phyloP scores from a whole-genome alignment of 129 eudicot species.

The Flaveria sonorensis region DNA sequence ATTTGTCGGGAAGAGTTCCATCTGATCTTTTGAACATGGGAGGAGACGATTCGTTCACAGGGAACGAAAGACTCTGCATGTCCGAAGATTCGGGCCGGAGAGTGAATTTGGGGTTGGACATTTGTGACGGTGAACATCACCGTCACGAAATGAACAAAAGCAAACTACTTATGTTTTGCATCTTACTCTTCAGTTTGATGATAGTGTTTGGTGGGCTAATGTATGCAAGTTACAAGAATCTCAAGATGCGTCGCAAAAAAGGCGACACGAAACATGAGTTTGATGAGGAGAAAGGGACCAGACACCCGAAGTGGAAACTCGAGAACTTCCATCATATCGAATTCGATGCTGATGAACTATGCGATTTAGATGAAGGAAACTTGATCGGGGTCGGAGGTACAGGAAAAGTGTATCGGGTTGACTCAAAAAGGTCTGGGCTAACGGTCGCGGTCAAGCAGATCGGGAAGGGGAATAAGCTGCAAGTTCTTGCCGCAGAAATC shows the following conservation, averaged over 20 bases:
- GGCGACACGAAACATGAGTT: conserved; percentile 23
- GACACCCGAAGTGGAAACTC: conserved; percentile 59
- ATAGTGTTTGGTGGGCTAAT: conserved; percentile 49
- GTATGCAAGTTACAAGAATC: conserved; percentile 54
- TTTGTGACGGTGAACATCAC: conserved; percentile 44
- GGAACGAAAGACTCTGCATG: conserved; percentile 66
- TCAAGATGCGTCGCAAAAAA: conserved; percentile 31
- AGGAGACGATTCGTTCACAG: conserved; percentile 55
- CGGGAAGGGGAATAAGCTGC: conserved; percentile 53
- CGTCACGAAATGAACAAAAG: conserved; percentile 31
- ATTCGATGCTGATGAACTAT: conserved; percentile 72
- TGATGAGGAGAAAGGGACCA: conserved; percentile 38
- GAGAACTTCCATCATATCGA: conserved; percentile 79
- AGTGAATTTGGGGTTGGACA: conserved; percentile 34
- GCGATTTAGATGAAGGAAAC: conserved; percentile 62
- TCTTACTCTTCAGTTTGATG: conserved; percentile 46
- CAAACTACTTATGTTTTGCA: conserved; percentile 42
- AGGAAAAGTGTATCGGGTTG: conserved; percentile 87
- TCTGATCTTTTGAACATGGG: conserved; percentile 61
- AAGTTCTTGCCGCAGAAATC: conserved; percentile 62
- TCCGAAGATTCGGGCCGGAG: conserved; percentile 33
- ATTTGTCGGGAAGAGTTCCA: conserved; percentile 65
- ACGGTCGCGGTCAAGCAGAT: conserved; percentile 90
- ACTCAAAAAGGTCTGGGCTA: conserved; percentile 61
- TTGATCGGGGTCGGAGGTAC: conserved; percentile 87